Evolutionary conservation across 805 yeast species (phyloP).

Genomic region (baker's yeast (Saccharomyces cerevisiae)): DNA sequence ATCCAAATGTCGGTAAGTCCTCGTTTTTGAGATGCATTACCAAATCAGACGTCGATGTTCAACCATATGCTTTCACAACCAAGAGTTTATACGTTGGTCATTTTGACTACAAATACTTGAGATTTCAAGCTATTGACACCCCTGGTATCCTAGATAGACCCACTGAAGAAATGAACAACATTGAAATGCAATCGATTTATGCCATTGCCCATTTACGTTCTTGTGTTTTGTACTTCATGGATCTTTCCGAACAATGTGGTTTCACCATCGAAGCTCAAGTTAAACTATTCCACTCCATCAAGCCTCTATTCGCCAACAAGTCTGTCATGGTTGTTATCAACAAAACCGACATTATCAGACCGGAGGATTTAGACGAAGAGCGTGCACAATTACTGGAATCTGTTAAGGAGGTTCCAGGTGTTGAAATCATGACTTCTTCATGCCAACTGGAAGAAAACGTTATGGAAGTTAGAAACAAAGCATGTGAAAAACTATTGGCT

Average conservation of each 20-base stretch:
- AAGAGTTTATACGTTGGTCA: slow-evolving; percentile 96
- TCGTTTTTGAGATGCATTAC: slow-evolving; percentile 89
- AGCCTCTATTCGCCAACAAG: slow-evolving; percentile 94
- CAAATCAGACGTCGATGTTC: slow-evolving; percentile 97
- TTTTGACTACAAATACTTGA: slow-evolving; percentile 92
- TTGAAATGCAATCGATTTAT: slow-evolving; percentile 98
- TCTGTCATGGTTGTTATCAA: slow-evolving; percentile 92
- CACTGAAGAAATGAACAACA: slow-evolving; percentile 98
- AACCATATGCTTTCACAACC: slow-evolving; percentile 98
- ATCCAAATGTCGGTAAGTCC: slow-evolving; percentile 98
- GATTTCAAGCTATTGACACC: slow-evolving; percentile 98
- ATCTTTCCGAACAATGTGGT: slow-evolving; percentile 97
- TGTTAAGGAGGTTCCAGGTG: slow-evolving; percentile 61
- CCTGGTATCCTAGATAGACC: slow-evolving; percentile 99
- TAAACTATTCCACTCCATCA: slow-evolving; percentile 90
- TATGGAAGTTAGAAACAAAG: slow-evolving; percentile 91
- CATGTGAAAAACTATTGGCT: slow-evolving; percentile 92
- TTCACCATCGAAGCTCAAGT: slow-evolving; percentile 96
- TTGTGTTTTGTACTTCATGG: slow-evolving; percentile 95
- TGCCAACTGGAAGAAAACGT: slow-evolving; percentile 92
- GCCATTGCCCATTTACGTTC: slow-evolving; percentile 98
- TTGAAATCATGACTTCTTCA: slow-evolving; percentile 87
- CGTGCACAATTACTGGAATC: slow-evolving; percentile 64
- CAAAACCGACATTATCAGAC: slow-evolving; percentile 83
- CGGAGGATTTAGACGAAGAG: slow-evolving; percentile 74